Percentiles rank a stretch among this genome's conserved stretches.
Evolutionary conservation across 177 flowering plant species (phyloP).

Genomic region (Telopea speciosissima): DNA sequence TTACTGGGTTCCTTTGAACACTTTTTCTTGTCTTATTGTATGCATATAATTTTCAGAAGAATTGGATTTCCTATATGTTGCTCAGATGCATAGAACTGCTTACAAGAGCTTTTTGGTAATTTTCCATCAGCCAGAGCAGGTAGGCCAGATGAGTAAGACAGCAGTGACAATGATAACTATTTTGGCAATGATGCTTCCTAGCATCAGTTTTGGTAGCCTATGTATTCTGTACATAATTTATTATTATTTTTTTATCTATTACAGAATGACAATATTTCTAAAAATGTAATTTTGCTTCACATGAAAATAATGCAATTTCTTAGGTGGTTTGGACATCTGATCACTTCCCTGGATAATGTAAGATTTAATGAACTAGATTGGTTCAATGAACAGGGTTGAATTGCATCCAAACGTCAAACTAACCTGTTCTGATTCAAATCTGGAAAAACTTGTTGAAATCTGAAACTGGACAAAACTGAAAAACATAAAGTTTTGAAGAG

Average conservation of each 20-base stretch:
- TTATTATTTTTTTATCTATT: no score
- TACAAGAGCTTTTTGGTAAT: slow-evolving; percentile 72
- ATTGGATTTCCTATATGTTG: slow-evolving; percentile 32
- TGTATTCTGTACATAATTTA: background rate
- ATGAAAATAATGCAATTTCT: background rate
- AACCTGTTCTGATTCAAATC: no score
- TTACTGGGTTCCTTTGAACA: background rate
- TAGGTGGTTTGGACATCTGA: background rate
- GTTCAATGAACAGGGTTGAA: background rate
- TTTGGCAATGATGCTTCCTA: slow-evolving; percentile 24
- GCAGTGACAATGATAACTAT: slow-evolving; percentile 29
- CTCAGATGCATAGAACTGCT: slow-evolving; percentile 49
- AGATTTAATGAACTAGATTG: no score
- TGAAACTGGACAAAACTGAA: no score
- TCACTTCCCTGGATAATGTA: background rate
- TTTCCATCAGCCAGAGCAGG: slow-evolving; percentile 40
- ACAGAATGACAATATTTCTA: background rate
- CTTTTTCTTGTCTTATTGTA: background rate
- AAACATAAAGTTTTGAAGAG: no score
- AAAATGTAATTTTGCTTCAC: background rate
- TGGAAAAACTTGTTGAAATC: no score
- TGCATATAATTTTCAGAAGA: background rate
- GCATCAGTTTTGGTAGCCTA: background rate
- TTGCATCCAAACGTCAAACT: no score
- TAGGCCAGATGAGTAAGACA: slow-evolving; percentile 44